These are phyloP conservation scores for Rhizophora mangle DNA, from an alignment of 345 rosid species.

Conservation along the genomic window DNA sequence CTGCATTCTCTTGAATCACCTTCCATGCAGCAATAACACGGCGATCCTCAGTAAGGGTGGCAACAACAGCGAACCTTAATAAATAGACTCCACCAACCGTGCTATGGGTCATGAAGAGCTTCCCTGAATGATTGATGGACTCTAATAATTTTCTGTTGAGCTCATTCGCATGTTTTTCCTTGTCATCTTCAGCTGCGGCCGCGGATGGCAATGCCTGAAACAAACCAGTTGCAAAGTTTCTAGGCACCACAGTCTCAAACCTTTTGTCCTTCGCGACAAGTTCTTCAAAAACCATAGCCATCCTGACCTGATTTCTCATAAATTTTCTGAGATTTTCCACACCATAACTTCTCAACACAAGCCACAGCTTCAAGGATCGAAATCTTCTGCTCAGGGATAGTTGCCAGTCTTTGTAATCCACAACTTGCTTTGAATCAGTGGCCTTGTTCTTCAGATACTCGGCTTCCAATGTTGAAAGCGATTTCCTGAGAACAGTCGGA, in stretches of 20 bases:
- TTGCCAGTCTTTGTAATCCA: conserved; percentile 62
- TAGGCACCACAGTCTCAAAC: conserved; percentile 35
- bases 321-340: conserved; percentile 33
- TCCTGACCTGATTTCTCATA: conserved; percentile 36
- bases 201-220: conserved; percentile 36
- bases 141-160: conserved; percentile 32
- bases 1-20: conserved; percentile 23
- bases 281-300: conserved; percentile 43
- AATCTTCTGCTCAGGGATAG: conserved; percentile 47
- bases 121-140: background rate
- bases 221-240: conserved; percentile 50
- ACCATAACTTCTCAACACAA: conserved; percentile 50
- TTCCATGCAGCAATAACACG: conserved; percentile 51
- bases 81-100: conserved; percentile 32
- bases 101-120: conserved; percentile 36
- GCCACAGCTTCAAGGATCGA: conserved; percentile 47
- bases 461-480: conserved; percentile 35
- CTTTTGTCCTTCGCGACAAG: conserved; percentile 31
- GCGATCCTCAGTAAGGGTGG: conserved; percentile 42
- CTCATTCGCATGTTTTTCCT: conserved; percentile 20
- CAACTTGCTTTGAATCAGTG: conserved; percentile 28
- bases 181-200: background rate
- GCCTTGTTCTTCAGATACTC: conserved; percentile 41
- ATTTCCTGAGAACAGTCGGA: conserved; percentile 36
- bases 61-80: conserved; percentile 46